Base-by-base conservation (phyloP, 805 yeast species). In the Metschnikowia kofuensis region DNA sequence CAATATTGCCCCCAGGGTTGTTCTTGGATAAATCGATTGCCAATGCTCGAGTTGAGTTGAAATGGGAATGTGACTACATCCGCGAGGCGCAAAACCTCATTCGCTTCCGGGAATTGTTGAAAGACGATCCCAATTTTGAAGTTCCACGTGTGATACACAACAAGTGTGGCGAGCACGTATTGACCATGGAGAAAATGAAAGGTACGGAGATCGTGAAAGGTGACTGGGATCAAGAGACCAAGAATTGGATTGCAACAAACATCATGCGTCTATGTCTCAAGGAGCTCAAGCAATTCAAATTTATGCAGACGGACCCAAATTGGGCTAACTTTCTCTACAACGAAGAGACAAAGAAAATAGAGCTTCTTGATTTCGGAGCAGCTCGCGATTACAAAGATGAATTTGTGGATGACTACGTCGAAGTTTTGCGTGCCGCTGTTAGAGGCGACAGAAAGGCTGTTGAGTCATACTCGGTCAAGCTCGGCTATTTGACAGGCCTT, bases 221-320 rank as follows among this genome's bases (percentile, higher is more conserved):
- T 15, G 70, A 82, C 47, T 82, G 89, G 80, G 75, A 74, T 49
- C 97, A 90, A 69, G 82, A 80, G 8, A 81, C 85, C 7, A 82
- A 79, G 52, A 75, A 94, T 67, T 87, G 87, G 82, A 84, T 94
- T 45, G 95, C 96, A 14, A 80, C 88, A 4, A 79, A 85, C 55
- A 83, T 94, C 45, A 87, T 94, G 96, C 79, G 89, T 55, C 74
- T 94, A 38, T 90, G 97, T 62, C 71, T 94, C 42, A 75, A 79
- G 57, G 99, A 94, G 68, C 87, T 94, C 65, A 88, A 90, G 12
- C 72, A 80, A 57, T 91, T 86, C 72, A 80, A 79, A 60, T 92
- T 85, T 70, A 94, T 94, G 99, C 99, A 94, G 70, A 92, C 98
- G 1, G 99, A 94, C 70, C 99, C 99, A 44, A 94, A 94, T 67